Evolutionary conservation across 2,329 filamentous ascomycete genomes (phyloP).

Genomic region (Trichocomaceae sp.): DNA sequence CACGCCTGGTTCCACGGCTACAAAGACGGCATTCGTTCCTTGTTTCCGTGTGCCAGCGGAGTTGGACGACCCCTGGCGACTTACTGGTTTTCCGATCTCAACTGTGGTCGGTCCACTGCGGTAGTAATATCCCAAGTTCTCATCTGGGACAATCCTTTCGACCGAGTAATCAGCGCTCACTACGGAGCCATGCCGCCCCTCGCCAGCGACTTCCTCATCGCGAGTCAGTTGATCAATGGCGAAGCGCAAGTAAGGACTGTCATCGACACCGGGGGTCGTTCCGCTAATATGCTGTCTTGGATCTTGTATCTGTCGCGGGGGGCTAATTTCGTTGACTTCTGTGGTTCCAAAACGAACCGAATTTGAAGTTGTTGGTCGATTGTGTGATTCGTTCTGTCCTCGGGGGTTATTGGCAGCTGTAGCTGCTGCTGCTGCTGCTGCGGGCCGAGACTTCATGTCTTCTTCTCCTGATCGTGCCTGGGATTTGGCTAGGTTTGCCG

Average conservation of each 20-base stretch:
- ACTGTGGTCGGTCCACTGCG: constrained; percentile 25
- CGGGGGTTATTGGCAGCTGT: constrained; percentile 12
- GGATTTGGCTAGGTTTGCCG: constrained; percentile 20
- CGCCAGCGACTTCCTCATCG: constrained; percentile 57
- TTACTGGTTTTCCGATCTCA: constrained; percentile 23
- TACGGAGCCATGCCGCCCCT: constrained; percentile 46
- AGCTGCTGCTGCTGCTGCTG: constrained; percentile 3
- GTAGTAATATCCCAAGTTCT: constrained; percentile 40
- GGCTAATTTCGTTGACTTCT: constrained; percentile 19
- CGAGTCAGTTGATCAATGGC: constrained; percentile 81
- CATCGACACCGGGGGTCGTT: constrained; percentile 70
- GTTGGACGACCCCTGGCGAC: constrained; percentile 27
- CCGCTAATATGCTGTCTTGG: constrained; percentile 29
- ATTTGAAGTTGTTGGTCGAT: constrained; percentile 17
- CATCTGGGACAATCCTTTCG: constrained; percentile 45
- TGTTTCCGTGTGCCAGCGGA: constrained; percentile 19
- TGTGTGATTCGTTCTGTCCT: background rate
- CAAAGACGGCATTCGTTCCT: constrained; percentile 38
- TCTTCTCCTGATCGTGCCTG: constrained; percentile 8
- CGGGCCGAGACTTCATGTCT: constrained; percentile 1
- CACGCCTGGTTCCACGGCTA: constrained; percentile 40
- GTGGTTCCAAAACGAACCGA: constrained; percentile 25
- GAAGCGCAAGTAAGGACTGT: constrained; percentile 81
- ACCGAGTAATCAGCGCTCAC: constrained; percentile 42
- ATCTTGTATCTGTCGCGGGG: constrained; percentile 17